Evolutionary conservation across 768 basidiomycete species (phyloP).

Genomic region (Lactifluus hygrophoroides): DNA sequence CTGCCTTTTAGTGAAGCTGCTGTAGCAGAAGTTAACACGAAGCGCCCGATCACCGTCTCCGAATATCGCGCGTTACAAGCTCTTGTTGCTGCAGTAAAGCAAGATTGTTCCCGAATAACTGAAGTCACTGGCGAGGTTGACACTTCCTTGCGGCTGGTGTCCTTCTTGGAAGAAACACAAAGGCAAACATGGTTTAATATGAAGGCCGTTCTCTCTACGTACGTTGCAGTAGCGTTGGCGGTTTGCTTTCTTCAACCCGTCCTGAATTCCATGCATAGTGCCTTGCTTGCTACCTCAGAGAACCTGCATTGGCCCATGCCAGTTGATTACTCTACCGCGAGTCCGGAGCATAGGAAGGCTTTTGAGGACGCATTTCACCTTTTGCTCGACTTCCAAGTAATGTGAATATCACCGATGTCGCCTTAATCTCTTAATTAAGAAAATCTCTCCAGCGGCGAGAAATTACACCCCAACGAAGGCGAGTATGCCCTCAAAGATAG

Average conservation of each 20-base stretch:
- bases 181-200: constrained; percentile 73
- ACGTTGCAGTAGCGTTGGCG: background rate
- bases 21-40: constrained; percentile 39
- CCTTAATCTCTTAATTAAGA: constrained; percentile 6
- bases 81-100: constrained; percentile 45
- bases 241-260: constrained; percentile 8
- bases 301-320: constrained; percentile 77
- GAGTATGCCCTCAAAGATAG: constrained; percentile 39
- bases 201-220: constrained; percentile 57
- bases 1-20: constrained; percentile 44
- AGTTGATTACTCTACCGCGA: constrained; percentile 51
- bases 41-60: constrained; percentile 37
- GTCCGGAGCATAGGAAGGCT: constrained; percentile 41
- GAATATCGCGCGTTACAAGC: constrained; percentile 53
- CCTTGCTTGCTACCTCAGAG: constrained; percentile 57
- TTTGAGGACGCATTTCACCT: constrained; percentile 79
- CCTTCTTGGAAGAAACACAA: constrained; percentile 52
- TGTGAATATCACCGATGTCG: constrained; percentile 41
- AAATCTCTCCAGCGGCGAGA: constrained; percentile 39
- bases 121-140: constrained; percentile 34
- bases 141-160: constrained; percentile 47
- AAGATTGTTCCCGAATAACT: constrained; percentile 38
- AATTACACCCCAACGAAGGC: constrained; percentile 29
- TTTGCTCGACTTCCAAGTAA: constrained; percentile 63
- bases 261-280: constrained; percentile 32